Evolutionary conservation across 1,284 basidiomycete genomes (phyloP).

Genomic region (Volvariella surrecta): DNA sequence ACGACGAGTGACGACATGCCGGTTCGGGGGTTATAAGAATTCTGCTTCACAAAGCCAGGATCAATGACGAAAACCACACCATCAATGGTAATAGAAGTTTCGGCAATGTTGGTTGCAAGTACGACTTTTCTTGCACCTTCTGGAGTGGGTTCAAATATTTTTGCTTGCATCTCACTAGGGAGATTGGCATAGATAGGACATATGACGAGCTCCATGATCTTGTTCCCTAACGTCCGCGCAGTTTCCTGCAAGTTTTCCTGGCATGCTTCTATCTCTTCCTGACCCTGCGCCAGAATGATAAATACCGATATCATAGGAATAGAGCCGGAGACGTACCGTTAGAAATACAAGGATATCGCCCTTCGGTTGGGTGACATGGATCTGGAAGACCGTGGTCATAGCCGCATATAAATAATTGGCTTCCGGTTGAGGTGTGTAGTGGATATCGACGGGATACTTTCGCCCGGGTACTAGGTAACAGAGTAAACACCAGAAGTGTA

Average conservation of each 20-base stretch:
- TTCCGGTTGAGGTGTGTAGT: constrained; percentile 96
- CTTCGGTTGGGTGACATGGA: constrained; percentile 96
- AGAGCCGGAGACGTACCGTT: constrained; percentile 49
- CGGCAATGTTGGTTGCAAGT: constrained; percentile 97
- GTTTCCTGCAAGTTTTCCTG: constrained; percentile 96
- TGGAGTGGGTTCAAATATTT: constrained; percentile 98
- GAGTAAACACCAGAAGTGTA: not conserved
- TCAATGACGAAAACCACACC: constrained; percentile 98
- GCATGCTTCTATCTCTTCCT: constrained; percentile 98
- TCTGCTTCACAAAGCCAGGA: constrained; percentile 97
- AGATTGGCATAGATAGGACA: constrained; percentile 98
- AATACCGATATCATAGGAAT: constrained; percentile 2
- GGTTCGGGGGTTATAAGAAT: constrained; percentile 93
- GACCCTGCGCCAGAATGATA: constrained; percentile 49
- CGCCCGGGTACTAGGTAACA: constrained; percentile 78
- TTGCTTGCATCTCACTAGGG: constrained; percentile 98
- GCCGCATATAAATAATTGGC: constrained; percentile 98
- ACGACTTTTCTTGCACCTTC: constrained; percentile 96
- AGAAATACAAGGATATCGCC: constrained; percentile 99
- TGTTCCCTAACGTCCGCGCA: constrained; percentile 89
- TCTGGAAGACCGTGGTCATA: constrained; percentile 98
- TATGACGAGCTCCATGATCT: constrained; percentile 89
- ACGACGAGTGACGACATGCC: constrained; percentile 95
- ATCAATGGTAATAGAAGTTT: constrained; percentile 96
- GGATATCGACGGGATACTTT: constrained; percentile 96